Evolutionary conservation across 768 basidiomycete genomes (phyloP), one percentile per base, ranked within the genome.

Genomic region (Lactarius indigo): DNA sequence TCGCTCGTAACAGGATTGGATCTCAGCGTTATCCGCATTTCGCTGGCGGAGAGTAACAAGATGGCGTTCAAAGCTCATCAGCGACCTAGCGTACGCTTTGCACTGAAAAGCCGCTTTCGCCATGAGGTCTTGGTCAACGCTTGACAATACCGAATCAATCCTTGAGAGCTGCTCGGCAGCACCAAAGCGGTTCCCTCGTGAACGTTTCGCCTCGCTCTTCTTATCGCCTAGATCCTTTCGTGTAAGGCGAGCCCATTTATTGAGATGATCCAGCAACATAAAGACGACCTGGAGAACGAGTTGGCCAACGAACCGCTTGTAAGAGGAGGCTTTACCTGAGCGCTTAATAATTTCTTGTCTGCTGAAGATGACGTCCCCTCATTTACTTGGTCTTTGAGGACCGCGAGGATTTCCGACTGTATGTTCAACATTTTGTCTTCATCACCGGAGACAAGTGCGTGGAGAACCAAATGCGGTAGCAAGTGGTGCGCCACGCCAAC

Each of bases 41-140:
- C 76, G 73, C 42, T 78, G 72, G 31, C 76, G 75, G 50, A 90
- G 78, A 5, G 81, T 79, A 33, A 87, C 74, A 57, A 97, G 85
- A 63, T 91, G 90, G 59, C 87, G 87, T 74, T 99, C 97, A 72
- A 96, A 96, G 75, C 89, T 96, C 88, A 98, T 95, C 61, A 99
- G 80, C 3, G 97, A 88, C 39, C 96, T 85, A 1, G 96, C 96
- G 72, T 91, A 98, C 1, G 95, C 91, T 76, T 92, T 96, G 80
- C 96, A 96, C 72, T 94, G 87, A 63, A 98, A 85, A 1, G 97
- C 96, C 0, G 97, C 97, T 72, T 89, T 87, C 0, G 95, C 96
- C 84, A 97, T 91, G 30, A 98, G 82, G 65, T 89, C 87, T 68
- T 89, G 86, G 67, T 96, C 88, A 68, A 98, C 94, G 73, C 84